These are phyloP conservation scores for Metschnikowia chrysomelidarum DNA, from an alignment of 805 yeast species.

Conservation along the genomic window DNA sequence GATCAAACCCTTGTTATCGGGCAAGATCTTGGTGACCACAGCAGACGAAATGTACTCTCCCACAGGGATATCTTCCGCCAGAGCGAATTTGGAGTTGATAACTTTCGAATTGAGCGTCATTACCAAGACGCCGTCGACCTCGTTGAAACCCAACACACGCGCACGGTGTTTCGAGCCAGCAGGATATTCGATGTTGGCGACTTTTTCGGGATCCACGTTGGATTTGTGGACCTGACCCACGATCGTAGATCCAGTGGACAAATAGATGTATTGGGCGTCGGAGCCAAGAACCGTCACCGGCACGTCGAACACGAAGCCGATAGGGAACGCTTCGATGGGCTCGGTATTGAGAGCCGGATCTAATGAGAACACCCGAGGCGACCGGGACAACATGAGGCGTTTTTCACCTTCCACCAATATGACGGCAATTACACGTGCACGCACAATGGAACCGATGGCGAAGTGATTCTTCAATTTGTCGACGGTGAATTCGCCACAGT, in stretches of 20 bases:
- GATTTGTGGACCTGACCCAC: constrained; percentile 81
- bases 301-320: constrained; percentile 67
- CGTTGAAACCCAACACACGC: constrained; percentile 70
- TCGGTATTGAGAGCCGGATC: constrained; percentile 18
- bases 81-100: constrained; percentile 62
- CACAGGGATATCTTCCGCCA: constrained; percentile 67
- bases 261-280: constrained; percentile 55
- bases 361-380: constrained; percentile 52
- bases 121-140: constrained; percentile 62
- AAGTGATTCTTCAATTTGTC: constrained; percentile 57
- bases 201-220: constrained; percentile 51
- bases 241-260: constrained; percentile 51
- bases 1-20: constrained; percentile 61
- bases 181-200: constrained; percentile 48
- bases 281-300: constrained; percentile 58
- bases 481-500: constrained; percentile 49
- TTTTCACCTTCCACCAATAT: constrained; percentile 49
- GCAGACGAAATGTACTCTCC: constrained; percentile 62
- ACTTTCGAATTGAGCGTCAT: constrained; percentile 68
- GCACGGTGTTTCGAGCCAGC: constrained; percentile 71
- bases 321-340: constrained; percentile 62
- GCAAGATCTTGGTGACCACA: constrained; percentile 54
- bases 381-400: constrained; percentile 60
- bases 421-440: constrained; percentile 69
- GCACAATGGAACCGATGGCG: constrained; percentile 64